A percentile compares a stretch with the other conserved stretches of the same genome.
Conservation (phyloP, 345 rosid species). For the Citrus reticulata region DNA sequence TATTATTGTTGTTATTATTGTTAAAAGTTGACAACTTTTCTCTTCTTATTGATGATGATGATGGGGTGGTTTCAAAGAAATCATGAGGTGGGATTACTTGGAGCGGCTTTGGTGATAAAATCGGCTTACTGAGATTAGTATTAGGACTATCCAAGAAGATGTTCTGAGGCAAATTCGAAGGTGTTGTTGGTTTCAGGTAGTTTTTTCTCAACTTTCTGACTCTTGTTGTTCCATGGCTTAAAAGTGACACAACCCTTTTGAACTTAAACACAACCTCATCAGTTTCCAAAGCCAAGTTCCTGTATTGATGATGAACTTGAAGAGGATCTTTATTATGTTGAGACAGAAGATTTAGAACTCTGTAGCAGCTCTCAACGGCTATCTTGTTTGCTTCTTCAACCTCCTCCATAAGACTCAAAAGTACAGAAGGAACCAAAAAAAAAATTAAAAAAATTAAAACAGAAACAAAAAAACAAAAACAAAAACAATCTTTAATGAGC, state of each 20-base stretch:
- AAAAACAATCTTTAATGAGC: not conserved
- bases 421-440: not conserved
- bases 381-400: constrained; percentile 48
- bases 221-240: constrained; percentile 48
- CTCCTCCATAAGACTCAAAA: constrained; percentile 34
- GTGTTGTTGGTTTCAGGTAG: constrained; percentile 18
- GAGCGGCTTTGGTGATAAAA: constrained; percentile 65
- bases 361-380: constrained; percentile 54
- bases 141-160: constrained; percentile 57
- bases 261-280: constrained; percentile 50
- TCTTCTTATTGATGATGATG: not conserved
- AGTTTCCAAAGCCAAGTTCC: constrained; percentile 43
- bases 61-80: constrained; percentile 21
- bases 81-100: constrained; percentile 42
- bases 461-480: not conserved
- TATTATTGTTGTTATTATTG: no score
- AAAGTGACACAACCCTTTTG: constrained; percentile 56
- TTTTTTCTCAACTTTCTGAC: constrained; percentile 38
- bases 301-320: constrained; percentile 27
- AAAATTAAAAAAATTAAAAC: not conserved
- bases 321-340: constrained; percentile 34
- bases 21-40: constrained; percentile 36
- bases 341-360: constrained; percentile 46
- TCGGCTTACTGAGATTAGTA: constrained; percentile 17
- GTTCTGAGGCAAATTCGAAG: constrained; percentile 54